These are phyloP conservation scores for Sordariomycetes sp. DNA, from an alignment of 2,329 filamentous ascomycete genomes.

Conservation along the genomic window DNA sequence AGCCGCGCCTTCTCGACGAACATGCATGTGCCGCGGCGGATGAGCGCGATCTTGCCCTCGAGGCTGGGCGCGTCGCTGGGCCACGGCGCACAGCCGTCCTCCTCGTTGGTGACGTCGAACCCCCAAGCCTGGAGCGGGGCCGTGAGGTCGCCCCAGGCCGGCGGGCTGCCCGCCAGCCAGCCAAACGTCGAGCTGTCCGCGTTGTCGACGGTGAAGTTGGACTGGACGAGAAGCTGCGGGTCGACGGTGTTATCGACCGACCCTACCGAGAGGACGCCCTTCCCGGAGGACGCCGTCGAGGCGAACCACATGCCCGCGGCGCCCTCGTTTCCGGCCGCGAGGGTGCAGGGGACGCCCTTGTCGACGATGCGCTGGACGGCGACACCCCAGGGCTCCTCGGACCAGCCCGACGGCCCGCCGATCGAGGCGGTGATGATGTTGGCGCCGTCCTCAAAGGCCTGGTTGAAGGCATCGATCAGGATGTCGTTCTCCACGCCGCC, in stretches of 20 bases:
- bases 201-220: constrained; percentile 27
- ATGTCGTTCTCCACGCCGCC: constrained; percentile 42
- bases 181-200: constrained; percentile 25
- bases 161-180: constrained; percentile 28
- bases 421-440: constrained; percentile 47
- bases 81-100: constrained; percentile 40
- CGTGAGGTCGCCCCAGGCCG: constrained; percentile 29
- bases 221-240: constrained; percentile 29
- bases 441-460: constrained; percentile 47
- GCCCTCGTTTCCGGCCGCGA: constrained; percentile 43
- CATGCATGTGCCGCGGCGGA: constrained; percentile 47
- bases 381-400: constrained; percentile 37
- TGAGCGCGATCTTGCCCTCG: constrained; percentile 44
- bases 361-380: constrained; percentile 41
- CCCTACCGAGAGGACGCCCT: constrained; percentile 34
- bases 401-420: constrained; percentile 39
- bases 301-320: constrained; percentile 33
- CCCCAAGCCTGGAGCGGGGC: constrained; percentile 38
- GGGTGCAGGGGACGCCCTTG: constrained; percentile 38
- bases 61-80: constrained; percentile 46
- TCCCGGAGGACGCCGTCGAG: constrained; percentile 34
- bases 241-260: constrained; percentile 36
- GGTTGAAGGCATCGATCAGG: constrained; percentile 47
- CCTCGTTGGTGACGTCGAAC: constrained; percentile 33
- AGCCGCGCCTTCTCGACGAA: constrained; percentile 44